Evolutionary conservation across 2,329 filamentous ascomycete species (phyloP).

Genomic region (Cytospora paraplurivora): DNA sequence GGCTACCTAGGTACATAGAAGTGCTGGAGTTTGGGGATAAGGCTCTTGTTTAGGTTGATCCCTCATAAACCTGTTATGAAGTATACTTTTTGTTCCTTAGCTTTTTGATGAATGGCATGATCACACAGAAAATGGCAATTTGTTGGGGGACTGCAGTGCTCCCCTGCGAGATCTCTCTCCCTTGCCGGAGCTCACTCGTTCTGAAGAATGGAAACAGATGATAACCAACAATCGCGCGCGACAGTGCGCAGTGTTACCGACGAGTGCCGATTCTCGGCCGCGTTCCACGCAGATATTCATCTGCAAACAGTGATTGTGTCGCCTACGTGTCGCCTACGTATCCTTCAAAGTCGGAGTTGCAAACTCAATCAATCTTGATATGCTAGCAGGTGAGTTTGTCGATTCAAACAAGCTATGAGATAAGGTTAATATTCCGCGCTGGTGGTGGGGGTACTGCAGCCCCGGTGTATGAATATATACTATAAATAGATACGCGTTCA

Average conservation of each 20-base stretch:
- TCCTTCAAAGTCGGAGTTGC: too few relatives aligned
- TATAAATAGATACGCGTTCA: constrained; percentile 13
- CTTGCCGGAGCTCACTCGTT: not conserved
- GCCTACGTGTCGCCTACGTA: too few relatives aligned
- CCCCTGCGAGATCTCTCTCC: not conserved
- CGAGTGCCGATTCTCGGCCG: not conserved
- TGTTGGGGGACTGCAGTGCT: not conserved
- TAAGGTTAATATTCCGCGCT: constrained; percentile 22
- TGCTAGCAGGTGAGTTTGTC: too few relatives aligned
- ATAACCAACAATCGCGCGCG: not conserved
- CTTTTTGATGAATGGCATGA: not conserved
- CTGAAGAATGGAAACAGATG: not conserved
- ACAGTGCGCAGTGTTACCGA: not conserved
- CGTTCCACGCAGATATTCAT: too few relatives aligned
- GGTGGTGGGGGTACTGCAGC: constrained; percentile 10
- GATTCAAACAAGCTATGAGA: constrained; percentile 1
- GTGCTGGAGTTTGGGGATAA: constrained; percentile 15
- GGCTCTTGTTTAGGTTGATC: not conserved
- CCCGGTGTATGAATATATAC: constrained; percentile 22
- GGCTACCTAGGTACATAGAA: constrained; percentile 12
- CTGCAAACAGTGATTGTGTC: too few relatives aligned
- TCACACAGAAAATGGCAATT: too few relatives aligned
- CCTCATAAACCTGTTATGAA: not conserved
- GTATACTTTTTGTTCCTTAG: not conserved
- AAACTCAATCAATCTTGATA: too few relatives aligned